Evolutionary conservation across 331 rosid genomes (phyloP).

Genomic region (Malus hybrid): DNA sequence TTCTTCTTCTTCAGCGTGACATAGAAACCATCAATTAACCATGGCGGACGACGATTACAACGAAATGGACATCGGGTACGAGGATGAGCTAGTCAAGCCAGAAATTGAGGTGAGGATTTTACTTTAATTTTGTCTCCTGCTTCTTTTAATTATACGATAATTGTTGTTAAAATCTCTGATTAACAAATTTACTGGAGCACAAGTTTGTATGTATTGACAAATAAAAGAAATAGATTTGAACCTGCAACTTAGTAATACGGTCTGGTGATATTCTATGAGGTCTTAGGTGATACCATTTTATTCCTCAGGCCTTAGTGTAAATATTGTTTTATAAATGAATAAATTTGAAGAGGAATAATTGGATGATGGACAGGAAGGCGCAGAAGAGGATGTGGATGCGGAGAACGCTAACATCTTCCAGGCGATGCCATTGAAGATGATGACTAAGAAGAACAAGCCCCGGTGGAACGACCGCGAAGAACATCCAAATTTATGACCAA

Average conservation of each 20-base stretch:
- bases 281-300: not conserved
- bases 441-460: conserved; percentile 35
- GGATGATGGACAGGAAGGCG: not conserved
- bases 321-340: not conserved
- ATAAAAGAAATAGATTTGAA: not conserved
- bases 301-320: not conserved
- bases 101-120: conserved; percentile 59
- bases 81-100: conserved; percentile 84
- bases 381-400: not conserved
- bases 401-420: not conserved
- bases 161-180: not conserved
- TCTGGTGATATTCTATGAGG: too few relatives aligned
- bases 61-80: conserved; percentile 61
- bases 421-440: not conserved
- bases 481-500: conserved; percentile 88
- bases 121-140: not conserved
- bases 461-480: conserved; percentile 50
- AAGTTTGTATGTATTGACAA: not conserved
- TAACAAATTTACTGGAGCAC: not conserved
- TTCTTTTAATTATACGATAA: not conserved
- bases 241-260: too few relatives aligned
- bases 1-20: not conserved
- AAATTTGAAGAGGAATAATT: not conserved
- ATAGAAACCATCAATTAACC: not conserved
- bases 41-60: conserved; percentile 67